Base-by-base conservation (phyloP, 1,284 basidiomycete genomes). In the Cryptococcus maquisensis region DNA sequence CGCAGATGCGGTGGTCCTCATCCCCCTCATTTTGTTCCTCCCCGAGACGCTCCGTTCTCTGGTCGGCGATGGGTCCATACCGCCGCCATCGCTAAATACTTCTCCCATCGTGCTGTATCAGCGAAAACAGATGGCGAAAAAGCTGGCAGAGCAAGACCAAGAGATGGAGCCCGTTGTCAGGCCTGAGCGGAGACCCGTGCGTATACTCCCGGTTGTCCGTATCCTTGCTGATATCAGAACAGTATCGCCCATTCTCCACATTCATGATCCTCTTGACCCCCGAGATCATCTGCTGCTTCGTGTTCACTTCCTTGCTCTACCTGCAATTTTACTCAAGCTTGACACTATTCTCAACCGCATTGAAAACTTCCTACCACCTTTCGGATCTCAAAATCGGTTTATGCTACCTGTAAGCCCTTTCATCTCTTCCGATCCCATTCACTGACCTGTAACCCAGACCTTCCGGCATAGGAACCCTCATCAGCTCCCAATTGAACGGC, bases 21-120 rank as follows among this genome's bases (percentile, higher is more conserved):
- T 68, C 3, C 58, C 67, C 13, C 59, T 73, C 15, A 47, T 47
- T 32, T 36, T 47, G 28, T 57, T 61, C 26, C 23, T 72, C 9
- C 74, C 74, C 2, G 75, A 77, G 52, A 76, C 74, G 1, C 67
- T 77, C 2, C 64, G 75, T 18, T 66, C 64, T 13, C 52, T 76
- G 1, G 75, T 77, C 3, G 75, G 73, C 15, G 70, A 76, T 51
- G 74, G 75, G 0, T 71, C 69, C 0, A 63, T 75, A 9, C 68
- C 73, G 4, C 72, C 74, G n/a, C 74, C 74, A 2, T 41, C 65
- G 10, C 60, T 72, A 16, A 70, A 68, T 52, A 51, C 60, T 13
- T 65, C 66, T 7, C 70, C 71, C 0, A 48, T 66, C 6, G 57
- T 59, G 24, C 51, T 72, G 10, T 48, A 59, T 18, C 56, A 61